These are phyloP conservation scores for Coemansia sp. DNA, from an alignment of 192 early-diverging fungal species.

Conservation along the genomic window DNA sequence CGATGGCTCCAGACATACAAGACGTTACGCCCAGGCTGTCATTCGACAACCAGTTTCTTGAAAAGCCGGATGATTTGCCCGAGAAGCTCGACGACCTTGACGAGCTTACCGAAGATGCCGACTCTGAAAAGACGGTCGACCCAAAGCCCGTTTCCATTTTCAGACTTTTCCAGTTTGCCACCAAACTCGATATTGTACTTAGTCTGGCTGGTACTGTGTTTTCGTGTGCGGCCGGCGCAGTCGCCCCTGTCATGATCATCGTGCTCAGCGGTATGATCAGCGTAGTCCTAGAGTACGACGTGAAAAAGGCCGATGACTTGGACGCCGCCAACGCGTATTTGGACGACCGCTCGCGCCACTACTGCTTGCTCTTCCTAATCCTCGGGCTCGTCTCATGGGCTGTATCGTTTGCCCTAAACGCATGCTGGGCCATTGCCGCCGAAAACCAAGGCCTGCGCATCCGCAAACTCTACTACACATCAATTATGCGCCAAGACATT, in stretches of 20 bases:
- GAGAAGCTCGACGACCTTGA: background rate
- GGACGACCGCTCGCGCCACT: background rate
- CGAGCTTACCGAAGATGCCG: background rate
- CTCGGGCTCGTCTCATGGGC: slow-evolving; percentile 27
- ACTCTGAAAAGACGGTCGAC: background rate
- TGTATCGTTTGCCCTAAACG: slow-evolving; percentile 20
- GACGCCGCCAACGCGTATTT: background rate
- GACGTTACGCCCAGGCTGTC: background rate
- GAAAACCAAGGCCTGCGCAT: slow-evolving; percentile 72
- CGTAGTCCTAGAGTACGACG: background rate
- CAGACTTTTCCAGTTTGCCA: background rate
- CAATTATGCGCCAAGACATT: slow-evolving; percentile 85
- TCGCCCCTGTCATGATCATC: background rate
- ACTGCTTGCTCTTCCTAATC: slow-evolving; percentile 29
- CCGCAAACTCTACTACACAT: slow-evolving; percentile 67
- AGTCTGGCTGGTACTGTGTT: background rate
- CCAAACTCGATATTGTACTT: background rate
- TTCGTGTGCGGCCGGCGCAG: background rate
- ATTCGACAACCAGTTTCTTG: background rate
- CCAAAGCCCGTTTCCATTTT: background rate
- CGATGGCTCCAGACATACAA: background rate
- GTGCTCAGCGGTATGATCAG: slow-evolving; percentile 1
- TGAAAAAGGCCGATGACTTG: background rate
- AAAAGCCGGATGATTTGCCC: slow-evolving; percentile 1
- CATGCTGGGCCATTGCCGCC: slow-evolving; percentile 35